A percentile compares a stretch with the other conserved stretches of the same genome.
Conservation (phyloP, 805 yeast genomes). For the Komagataella populi region DNA sequence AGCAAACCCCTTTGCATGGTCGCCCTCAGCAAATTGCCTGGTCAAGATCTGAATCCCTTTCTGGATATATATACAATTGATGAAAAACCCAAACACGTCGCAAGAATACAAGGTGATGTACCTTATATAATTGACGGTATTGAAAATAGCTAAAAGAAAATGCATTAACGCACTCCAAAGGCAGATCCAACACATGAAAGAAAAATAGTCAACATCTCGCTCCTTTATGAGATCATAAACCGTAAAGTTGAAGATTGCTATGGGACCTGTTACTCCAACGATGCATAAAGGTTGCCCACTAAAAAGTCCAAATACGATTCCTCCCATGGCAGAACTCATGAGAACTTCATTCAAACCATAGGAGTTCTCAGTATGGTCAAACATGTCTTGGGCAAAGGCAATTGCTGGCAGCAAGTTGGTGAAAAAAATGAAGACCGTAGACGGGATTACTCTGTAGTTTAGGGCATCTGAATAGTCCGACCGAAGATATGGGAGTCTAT, state of each 20-base stretch:
- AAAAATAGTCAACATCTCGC: slow-evolving; percentile 45
- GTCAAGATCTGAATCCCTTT: slow-evolving; percentile 79
- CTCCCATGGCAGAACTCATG: slow-evolving; percentile 75
- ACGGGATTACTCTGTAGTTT: slow-evolving; percentile 80
- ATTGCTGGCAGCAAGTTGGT: slow-evolving; percentile 86
- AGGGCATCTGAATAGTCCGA: slow-evolving; percentile 77
- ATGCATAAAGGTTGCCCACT: slow-evolving; percentile 89
- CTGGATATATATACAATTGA: slow-evolving; percentile 75
- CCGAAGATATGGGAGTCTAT: slow-evolving; percentile 47
- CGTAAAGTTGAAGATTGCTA: slow-evolving; percentile 83
- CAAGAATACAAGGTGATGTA: slow-evolving; percentile 76
- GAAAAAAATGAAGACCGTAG: slow-evolving; percentile 73
- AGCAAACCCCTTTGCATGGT: slow-evolving; percentile 45
- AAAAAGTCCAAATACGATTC: slow-evolving; percentile 74
- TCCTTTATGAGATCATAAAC: slow-evolving; percentile 61
- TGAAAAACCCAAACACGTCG: slow-evolving; percentile 87
- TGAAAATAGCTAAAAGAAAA: slow-evolving; percentile 52
- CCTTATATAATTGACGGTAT: slow-evolving; percentile 52
- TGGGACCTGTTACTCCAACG: slow-evolving; percentile 96
- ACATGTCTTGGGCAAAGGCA: slow-evolving; percentile 96
- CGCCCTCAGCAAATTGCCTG: slow-evolving; percentile 44
- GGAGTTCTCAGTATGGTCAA: slow-evolving; percentile 73
- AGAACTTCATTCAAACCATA: slow-evolving; percentile 90
- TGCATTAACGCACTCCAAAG: slow-evolving; percentile 86
- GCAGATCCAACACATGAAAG: slow-evolving; percentile 93